These are phyloP conservation scores for Corchorus capsularis DNA, from an alignment of 345 rosid genomes.

Conservation along the genomic window DNA sequence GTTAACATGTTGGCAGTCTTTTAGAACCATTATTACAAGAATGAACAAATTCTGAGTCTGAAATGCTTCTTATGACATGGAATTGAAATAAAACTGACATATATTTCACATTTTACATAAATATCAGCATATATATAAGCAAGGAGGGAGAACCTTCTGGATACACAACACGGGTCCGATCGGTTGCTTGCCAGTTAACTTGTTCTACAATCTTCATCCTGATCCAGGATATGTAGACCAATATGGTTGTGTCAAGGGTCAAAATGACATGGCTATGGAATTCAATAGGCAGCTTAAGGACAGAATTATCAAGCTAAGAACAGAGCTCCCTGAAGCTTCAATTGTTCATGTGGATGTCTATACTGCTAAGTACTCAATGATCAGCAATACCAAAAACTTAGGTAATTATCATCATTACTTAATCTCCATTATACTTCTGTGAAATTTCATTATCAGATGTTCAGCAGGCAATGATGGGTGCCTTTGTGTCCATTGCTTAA, in stretches of 20 bases:
- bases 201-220: constrained; percentile 68
- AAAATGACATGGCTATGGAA: constrained; percentile 82
- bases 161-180: constrained; percentile 90
- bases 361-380: constrained; percentile 73
- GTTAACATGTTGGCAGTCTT: not conserved
- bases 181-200: constrained; percentile 83
- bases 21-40: not conserved
- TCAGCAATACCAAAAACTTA: constrained; percentile 57
- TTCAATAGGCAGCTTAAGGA: constrained; percentile 77
- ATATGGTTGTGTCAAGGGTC: constrained; percentile 74
- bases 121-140: constrained; percentile 43
- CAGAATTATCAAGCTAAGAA: constrained; percentile 53
- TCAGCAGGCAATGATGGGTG: not conserved
- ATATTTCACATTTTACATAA: constrained; percentile 19
- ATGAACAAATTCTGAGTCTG: not conserved
- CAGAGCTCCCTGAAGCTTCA: constrained; percentile 73
- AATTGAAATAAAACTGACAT: not conserved
- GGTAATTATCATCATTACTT: constrained; percentile 41
- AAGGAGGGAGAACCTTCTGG: constrained; percentile 62
- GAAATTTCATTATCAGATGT: not conserved
- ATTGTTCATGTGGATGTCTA: constrained; percentile 79
- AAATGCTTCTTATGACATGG: constrained; percentile 6
- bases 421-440: not conserved
- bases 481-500: not conserved
- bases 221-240: constrained; percentile 71